Base-by-base conservation (phyloP, 495 filamentous ascomycete genomes). In the Thermochaetoides thermophila region DNA sequence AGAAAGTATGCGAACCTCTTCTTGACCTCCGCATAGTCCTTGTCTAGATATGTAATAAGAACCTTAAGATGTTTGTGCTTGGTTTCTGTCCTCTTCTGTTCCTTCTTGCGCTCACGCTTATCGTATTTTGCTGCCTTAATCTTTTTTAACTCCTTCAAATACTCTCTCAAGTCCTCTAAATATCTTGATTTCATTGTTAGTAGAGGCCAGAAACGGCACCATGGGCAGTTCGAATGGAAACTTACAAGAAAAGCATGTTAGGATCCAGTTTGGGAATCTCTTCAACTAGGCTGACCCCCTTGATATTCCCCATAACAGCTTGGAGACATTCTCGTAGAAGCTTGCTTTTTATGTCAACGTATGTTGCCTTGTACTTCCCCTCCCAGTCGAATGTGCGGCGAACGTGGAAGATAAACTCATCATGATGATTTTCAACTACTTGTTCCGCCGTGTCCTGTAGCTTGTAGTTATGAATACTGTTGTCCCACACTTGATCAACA, bases 301-400 rank as follows among this genome's bases (percentile, higher is more conserved):
- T 85, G 43, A 87, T 75, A 15, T 74, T 81, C 25, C 83, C 81
- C 63, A 93, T 71, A 26, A 92, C 71, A 36, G 78, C 75, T 33
- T 64, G 59, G 10, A 94, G 60, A 14, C 73, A 74, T 35, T 84
- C 76, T 7, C 76, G 76, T 3, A 94, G 65, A 32, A 69, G 60
- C 40, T 81, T 81, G 40, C 81, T 86, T 57, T 91, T 92, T 55
- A 94, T 81, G 45, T 92, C 82, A 22, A 94, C 72, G 16, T 76
- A 32, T 0, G 82, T 89, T 18, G 75, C 68, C 38, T 70, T 60
- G 48, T 84, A 86, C 47, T 86, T 86, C 42, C 84, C 81, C 45
- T 93, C 80, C 75, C 78, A 87, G 48, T 84, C 75, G 47, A 92
- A 91, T 31, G 73, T 78, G 35, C 84, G 74, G 25, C 84, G 73